Percentiles rank a stretch among this genome's conserved stretches.
Conservation (phyloP, 78 protist genomes). For the Dictyostelium intermedium region DNA sequence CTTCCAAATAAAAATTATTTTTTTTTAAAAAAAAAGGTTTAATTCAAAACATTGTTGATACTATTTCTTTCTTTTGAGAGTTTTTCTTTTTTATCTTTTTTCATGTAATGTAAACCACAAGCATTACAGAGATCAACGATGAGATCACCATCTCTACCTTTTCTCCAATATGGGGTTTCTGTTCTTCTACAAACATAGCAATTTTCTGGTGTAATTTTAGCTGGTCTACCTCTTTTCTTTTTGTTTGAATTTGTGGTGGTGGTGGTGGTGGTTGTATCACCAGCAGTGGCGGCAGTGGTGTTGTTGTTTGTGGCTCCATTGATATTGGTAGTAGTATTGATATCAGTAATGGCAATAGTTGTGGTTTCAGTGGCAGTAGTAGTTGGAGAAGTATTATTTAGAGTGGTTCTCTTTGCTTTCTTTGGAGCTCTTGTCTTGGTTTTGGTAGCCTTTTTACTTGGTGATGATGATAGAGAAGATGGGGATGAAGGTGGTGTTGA, state of each 20-base stretch:
- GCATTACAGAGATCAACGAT: constrained; percentile 11
- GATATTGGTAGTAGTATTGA: too few species aligned
- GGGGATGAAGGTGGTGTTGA: neutral
- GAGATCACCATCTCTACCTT: neutral
- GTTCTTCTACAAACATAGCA: neutral
- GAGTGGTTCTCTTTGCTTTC: neutral
- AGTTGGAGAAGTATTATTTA: neutral
- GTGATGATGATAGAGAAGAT: neutral
- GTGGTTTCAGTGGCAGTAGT: neutral
- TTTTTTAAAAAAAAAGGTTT: neutral
- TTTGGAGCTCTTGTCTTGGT: neutral
- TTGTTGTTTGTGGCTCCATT: too few species aligned
- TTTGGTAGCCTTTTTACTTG: neutral
- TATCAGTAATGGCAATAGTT: neutral
- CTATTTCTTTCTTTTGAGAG: neutral
- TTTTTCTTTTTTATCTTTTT: neutral
- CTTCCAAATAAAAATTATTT: too few species aligned
- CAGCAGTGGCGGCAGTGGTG: neutral
- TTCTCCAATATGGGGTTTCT: neutral
- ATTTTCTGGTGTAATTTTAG: neutral
- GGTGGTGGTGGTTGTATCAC: neutral
- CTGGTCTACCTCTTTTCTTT: neutral
- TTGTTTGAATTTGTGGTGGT: neutral
- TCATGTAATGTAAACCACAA: constrained; percentile 7
- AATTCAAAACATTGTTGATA: neutral